Evolutionary conservation across 768 basidiomycete genomes (phyloP).

Genomic region (Calocera cornea): DNA sequence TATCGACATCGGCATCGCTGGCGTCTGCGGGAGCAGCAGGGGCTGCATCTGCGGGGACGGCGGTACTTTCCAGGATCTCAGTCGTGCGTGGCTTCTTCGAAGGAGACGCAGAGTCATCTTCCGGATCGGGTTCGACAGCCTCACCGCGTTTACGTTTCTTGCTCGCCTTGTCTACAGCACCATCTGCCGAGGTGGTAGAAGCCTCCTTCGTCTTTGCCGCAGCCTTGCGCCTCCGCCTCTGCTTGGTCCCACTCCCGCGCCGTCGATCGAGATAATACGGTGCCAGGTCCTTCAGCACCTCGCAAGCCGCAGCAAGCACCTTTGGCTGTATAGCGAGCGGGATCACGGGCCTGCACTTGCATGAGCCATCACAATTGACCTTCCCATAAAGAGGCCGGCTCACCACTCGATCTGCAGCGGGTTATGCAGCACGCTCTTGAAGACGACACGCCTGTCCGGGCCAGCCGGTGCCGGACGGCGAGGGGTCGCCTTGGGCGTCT

Average conservation of each 20-base stretch:
- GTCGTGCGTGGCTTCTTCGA: not conserved
- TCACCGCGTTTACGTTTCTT: not conserved
- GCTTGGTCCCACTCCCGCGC: not conserved
- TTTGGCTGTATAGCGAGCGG: not conserved
- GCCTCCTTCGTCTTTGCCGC: not conserved
- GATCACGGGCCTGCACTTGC: not conserved
- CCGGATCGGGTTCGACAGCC: not conserved
- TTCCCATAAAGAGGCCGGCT: not conserved
- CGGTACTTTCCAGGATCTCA: too few relatives aligned
- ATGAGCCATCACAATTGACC: not conserved
- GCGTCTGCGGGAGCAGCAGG: too few relatives aligned
- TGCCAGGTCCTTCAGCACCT: not conserved
- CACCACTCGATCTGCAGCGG: constrained; percentile 63
- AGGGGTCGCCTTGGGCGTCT: constrained; percentile 22
- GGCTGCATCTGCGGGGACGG: too few relatives aligned
- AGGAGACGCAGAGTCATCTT: not conserved
- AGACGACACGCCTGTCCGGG: constrained; percentile 48
- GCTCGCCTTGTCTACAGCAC: not conserved
- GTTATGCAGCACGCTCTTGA: constrained; percentile 56
- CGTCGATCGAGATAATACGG: not conserved
- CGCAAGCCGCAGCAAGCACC: not conserved
- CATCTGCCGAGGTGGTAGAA: not conserved
- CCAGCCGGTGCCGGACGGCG: constrained; percentile 16
- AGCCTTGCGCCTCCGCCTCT: not conserved
- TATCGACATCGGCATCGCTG: too few relatives aligned